Conservation (phyloP, 495 filamentous ascomycete genomes). For the Haplographium delicatum region DNA sequence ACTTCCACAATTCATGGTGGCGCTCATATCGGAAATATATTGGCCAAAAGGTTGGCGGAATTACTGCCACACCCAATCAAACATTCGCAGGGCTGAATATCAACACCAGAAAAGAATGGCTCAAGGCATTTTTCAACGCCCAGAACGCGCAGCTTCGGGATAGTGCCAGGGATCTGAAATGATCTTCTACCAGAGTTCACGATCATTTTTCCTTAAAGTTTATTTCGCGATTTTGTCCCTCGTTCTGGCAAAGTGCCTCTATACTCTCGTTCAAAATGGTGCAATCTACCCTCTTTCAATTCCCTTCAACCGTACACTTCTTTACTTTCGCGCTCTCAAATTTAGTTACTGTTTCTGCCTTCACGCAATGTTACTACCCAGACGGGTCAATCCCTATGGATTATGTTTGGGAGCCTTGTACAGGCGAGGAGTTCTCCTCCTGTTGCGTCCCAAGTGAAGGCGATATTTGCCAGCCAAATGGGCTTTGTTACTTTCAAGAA, state of each 20-base stretch:
- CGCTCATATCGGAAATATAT: not conserved
- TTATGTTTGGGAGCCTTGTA: constrained; percentile 15
- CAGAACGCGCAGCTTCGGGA: not conserved
- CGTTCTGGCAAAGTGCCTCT: too few species aligned
- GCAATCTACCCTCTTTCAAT: not conserved
- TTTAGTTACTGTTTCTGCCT: not conserved
- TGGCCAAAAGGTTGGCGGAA: not conserved
- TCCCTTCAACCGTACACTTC: not conserved
- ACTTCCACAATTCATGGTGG: not conserved
- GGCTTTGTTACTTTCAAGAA: constrained; percentile 15
- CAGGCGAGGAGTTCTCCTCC: constrained; percentile 6
- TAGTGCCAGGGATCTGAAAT: not conserved
- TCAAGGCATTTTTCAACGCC: not conserved
- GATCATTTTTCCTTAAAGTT: not conserved
- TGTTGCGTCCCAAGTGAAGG: constrained; percentile 15
- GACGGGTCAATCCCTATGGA: constrained; percentile 19
- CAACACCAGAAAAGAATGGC: not conserved
- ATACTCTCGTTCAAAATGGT: constrained; percentile 1
- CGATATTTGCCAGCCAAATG: constrained; percentile 18
- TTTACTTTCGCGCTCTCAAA: constrained; percentile 7
- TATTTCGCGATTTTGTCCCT: not conserved
- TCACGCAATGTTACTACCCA: constrained; percentile 19
- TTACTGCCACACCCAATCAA: too few species aligned
- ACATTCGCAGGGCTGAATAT: constrained; percentile 1
- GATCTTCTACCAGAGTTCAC: not conserved